These are phyloP conservation scores for Cylindrotheca fusiformis DNA, from an alignment of 108 stramenopile genomes.

Conservation along the genomic window DNA sequence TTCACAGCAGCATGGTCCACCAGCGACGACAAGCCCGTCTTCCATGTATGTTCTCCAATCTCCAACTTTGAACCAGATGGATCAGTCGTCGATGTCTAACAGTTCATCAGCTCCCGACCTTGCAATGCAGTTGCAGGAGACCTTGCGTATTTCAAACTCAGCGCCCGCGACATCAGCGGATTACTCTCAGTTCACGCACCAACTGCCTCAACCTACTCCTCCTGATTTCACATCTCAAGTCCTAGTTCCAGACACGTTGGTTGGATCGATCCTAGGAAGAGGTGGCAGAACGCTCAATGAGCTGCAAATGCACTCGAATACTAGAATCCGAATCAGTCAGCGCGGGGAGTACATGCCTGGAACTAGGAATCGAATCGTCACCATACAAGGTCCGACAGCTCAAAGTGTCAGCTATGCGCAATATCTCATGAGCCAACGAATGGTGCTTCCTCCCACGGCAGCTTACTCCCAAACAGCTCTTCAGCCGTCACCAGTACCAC, in stretches of 20 bases:
- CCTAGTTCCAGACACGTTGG: constrained; percentile 60
- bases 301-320: constrained; percentile 54
- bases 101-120: constrained; percentile 48
- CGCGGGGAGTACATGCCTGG: constrained; percentile 71
- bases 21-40: constrained; percentile 2
- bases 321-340: constrained; percentile 70
- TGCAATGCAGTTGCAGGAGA: constrained; percentile 40
- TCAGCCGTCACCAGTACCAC: constrained; percentile 8
- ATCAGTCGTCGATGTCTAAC: constrained; percentile 12
- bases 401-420: constrained; percentile 58
- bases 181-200: constrained; percentile 28
- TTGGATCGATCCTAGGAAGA: constrained; percentile 70
- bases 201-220: constrained; percentile 26
- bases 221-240: constrained; percentile 42
- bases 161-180: constrained; percentile 6
- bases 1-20: constrained; percentile 11
- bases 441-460: constrained; percentile 52
- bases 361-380: constrained; percentile 70
- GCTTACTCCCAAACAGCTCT: constrained; percentile 17
- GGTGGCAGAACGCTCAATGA: constrained; percentile 65
- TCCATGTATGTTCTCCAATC: constrained; percentile 14
- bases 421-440: constrained; percentile 55
- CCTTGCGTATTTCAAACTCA: constrained; percentile 19
- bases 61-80: constrained; percentile 11
- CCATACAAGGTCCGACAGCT: constrained; percentile 63